A percentile compares a stretch with the other conserved stretches of the same genome.
These are phyloP conservation scores for Tetraselmis striata DNA, from an alignment of 139 green algal genomes.

Conservation along the genomic window DNA sequence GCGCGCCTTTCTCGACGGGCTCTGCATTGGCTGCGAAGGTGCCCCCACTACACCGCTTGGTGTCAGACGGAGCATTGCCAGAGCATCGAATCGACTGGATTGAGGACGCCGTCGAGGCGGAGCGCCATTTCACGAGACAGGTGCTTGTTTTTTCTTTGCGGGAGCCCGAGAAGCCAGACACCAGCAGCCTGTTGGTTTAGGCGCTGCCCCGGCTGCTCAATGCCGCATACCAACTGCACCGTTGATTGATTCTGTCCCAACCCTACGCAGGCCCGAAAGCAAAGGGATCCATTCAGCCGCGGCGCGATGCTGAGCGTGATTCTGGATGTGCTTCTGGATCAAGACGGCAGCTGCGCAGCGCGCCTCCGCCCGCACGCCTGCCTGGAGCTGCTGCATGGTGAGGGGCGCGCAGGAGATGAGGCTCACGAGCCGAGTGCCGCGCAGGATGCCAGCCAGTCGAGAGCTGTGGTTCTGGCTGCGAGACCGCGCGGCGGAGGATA, in stretches of 20 bases:
- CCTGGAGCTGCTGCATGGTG: neutral
- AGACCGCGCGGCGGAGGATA: neutral
- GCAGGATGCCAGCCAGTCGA: neutral
- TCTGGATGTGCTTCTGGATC: neutral
- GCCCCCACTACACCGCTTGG: neutral
- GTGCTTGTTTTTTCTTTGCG: too few species aligned
- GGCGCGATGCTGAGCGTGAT: neutral
- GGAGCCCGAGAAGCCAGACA: too few species aligned
- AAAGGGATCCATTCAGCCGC: neutral
- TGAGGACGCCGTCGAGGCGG: neutral
- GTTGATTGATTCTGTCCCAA: too few species aligned
- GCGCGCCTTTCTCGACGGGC: too few species aligned
- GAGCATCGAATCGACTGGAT: neutral
- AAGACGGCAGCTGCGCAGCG: neutral
- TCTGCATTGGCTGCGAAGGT: too few species aligned
- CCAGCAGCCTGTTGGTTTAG: too few species aligned
- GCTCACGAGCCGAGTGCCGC: too few species aligned
- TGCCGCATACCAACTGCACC: too few species aligned
- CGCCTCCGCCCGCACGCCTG: neutral
- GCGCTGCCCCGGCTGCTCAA: too few species aligned
- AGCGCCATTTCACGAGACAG: neutral
- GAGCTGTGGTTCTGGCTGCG: neutral
- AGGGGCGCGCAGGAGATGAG: too few species aligned
- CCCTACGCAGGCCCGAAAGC: neutral
- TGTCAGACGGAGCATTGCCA: neutral